Percentiles rank a stretch among this genome's conserved stretches.
These are phyloP conservation scores for Termitomyces sp. DNA, from an alignment of 768 basidiomycete species.

Conservation along the genomic window DNA sequence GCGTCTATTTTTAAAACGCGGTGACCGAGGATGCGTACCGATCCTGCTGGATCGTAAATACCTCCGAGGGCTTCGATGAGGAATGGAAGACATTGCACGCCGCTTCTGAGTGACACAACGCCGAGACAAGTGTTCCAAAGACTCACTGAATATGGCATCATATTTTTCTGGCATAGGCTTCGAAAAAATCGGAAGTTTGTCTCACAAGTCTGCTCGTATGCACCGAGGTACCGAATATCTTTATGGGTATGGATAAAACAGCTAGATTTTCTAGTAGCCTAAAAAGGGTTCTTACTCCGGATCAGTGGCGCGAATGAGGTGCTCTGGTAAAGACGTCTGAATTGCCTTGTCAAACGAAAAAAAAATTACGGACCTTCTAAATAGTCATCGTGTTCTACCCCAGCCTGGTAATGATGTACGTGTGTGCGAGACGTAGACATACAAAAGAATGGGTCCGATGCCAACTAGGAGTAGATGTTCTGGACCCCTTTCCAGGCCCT, in stretches of 20 bases:
- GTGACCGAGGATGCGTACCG: conserved; percentile 11
- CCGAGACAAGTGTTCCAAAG: background rate
- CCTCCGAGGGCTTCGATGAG: conserved; percentile 9
- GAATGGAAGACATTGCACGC: conserved; percentile 3
- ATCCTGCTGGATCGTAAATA: conserved; percentile 7
- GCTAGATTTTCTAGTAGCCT: background rate
- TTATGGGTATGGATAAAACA: background rate
- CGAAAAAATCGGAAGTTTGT: background rate
- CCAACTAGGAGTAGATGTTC: background rate
- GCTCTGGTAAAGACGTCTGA: background rate
- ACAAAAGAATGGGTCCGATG: background rate
- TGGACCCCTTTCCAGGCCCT: background rate
- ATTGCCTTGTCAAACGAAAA: background rate
- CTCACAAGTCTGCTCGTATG: background rate
- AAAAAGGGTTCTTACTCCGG: conserved; percentile 2
- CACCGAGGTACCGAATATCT: conserved; percentile 4
- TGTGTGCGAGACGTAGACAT: background rate
- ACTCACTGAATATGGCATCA: background rate
- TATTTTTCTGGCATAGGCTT: background rate
- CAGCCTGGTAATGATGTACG: background rate
- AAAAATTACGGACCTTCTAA: background rate
- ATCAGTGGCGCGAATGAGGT: conserved; percentile 8
- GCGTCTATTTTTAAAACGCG: conserved; percentile 9
- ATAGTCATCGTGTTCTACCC: background rate
- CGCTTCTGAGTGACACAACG: background rate